A percentile compares a stretch with the other conserved stretches of the same genome.
Evolutionary conservation across 2,329 filamentous ascomycete genomes (phyloP).

Genomic region (Hyphodiscus sp.): DNA sequence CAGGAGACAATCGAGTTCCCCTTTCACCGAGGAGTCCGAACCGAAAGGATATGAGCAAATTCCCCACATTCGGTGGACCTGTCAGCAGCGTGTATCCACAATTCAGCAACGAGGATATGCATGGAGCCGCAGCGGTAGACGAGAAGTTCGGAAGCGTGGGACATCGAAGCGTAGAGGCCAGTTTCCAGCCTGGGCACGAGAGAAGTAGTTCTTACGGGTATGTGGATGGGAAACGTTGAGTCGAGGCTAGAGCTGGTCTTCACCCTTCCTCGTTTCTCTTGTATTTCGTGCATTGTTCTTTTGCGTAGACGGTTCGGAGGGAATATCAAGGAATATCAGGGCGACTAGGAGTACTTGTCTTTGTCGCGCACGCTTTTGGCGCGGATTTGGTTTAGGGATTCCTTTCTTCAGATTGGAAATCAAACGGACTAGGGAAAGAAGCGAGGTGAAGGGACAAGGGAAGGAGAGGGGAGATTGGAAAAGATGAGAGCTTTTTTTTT

Average conservation of each 20-base stretch:
- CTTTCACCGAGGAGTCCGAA: slow-evolving; percentile 10
- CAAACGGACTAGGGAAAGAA: too few species aligned
- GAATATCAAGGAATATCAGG: not conserved
- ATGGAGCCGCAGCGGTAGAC: slow-evolving; percentile 8
- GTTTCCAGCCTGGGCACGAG: slow-evolving; percentile 16
- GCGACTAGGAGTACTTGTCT: not conserved
- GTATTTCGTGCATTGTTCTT: not conserved
- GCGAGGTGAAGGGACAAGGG: not conserved
- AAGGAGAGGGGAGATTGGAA: not conserved
- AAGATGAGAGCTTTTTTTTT: slow-evolving; percentile 1
- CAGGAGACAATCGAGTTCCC: slow-evolving; percentile 14
- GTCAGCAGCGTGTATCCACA: slow-evolving; percentile 11
- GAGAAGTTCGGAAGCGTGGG: slow-evolving; percentile 19
- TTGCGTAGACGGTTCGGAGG: not conserved
- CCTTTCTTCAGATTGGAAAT: not conserved
- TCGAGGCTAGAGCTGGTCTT: not conserved
- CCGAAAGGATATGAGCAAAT: slow-evolving; percentile 7
- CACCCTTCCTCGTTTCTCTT: not conserved
- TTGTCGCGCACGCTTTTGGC: not conserved
- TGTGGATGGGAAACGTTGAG: slow-evolving; percentile 16
- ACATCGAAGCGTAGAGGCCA: slow-evolving; percentile 16
- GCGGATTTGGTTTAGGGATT: not conserved
- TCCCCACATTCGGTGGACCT: slow-evolving; percentile 21
- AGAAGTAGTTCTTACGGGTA: slow-evolving; percentile 22
- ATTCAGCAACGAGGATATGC: slow-evolving; percentile 4